Base-by-base conservation (phyloP, 2,329 filamentous ascomycete species). In the Leptographium wingfieldii region DNA sequence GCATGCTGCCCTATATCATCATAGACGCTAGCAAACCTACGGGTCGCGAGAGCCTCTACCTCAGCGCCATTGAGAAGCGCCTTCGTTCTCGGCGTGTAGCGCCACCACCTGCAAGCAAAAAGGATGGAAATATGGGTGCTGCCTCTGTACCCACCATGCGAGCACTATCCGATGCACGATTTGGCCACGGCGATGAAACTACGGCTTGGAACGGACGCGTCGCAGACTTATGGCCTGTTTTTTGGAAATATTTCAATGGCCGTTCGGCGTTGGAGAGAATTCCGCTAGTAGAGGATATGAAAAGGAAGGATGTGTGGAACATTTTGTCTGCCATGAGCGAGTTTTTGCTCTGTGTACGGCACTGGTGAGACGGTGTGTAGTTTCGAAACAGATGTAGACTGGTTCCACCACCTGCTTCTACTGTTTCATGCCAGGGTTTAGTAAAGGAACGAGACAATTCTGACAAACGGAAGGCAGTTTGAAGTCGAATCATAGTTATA, bases 241-340 rank as follows among this genome's bases (percentile, higher is more conserved):
- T 96, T 66, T 80, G 86, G 67, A 90, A 88, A 71, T 94, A 96
- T 71, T 90, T 97, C 66, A 92, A 97, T 70, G 94, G 94, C 1
- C 81, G 80, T 60, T 85, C 87, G 68, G 86, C 92, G 2, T 77
- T 97, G 62, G 94, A 99, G 74, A 85, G 92, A 66, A 87, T 99
- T 65, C 83, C 88, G 1, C 76, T 94, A n/a, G 81, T 87, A 60
- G 90, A 96, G 73, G 88, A 88, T 6, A 80, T 95, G 74, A 95
- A 94, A 76, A 79, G 90, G 60, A 95, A 92, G 73, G 86, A 88
- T 66, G 80, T 90, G 16, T 91, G 88, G 76, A 80, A 81, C 55
- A 75, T 85, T 59, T 71, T 88, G 59, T 80, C 79, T 49, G 73
- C 75, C n/a, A 85, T 86, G 78, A 80, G 82, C 64, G 86, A 89